Conservation (phyloP, 176 grass and related monocot genomes). For the Oryza coarctata region DNA sequence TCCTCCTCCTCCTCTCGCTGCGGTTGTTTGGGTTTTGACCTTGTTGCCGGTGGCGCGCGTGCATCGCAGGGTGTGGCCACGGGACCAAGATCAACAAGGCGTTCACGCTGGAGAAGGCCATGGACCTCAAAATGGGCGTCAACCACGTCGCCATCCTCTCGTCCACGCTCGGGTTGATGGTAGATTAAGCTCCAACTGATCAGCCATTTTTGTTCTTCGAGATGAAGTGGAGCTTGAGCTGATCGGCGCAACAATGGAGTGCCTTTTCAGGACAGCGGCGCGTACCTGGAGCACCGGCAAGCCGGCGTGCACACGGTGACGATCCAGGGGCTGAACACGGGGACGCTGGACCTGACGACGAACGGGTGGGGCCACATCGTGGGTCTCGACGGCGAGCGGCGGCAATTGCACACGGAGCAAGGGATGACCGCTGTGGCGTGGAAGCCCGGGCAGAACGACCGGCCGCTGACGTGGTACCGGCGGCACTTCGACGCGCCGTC, state of each 20-base stretch:
- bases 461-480: slow-evolving; percentile 72
- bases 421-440: slow-evolving; percentile 49
- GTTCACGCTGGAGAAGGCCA: slow-evolving; percentile 55
- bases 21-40: too few species aligned
- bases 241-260: not conserved
- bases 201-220: too few species aligned
- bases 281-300: slow-evolving; percentile 67
- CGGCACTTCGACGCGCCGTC: slow-evolving; percentile 61
- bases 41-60: too few species aligned
- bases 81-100: slow-evolving; percentile 69
- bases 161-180: slow-evolving; percentile 38
- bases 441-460: slow-evolving; percentile 28
- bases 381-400: slow-evolving; percentile 57
- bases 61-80: slow-evolving; percentile 44
- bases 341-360: slow-evolving; percentile 66
- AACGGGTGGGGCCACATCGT: slow-evolving; percentile 83
- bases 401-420: slow-evolving; percentile 41
- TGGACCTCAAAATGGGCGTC: slow-evolving; percentile 47
- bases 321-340: slow-evolving; percentile 74
- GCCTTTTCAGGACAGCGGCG: slow-evolving; percentile 69
- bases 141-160: slow-evolving; percentile 69
- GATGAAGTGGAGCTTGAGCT: not conserved
- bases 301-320: slow-evolving; percentile 50
- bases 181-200: not conserved
- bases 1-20: not conserved